Conservation (phyloP, 2,329 filamentous ascomycete species). For the Colletotrichum sp. region DNA sequence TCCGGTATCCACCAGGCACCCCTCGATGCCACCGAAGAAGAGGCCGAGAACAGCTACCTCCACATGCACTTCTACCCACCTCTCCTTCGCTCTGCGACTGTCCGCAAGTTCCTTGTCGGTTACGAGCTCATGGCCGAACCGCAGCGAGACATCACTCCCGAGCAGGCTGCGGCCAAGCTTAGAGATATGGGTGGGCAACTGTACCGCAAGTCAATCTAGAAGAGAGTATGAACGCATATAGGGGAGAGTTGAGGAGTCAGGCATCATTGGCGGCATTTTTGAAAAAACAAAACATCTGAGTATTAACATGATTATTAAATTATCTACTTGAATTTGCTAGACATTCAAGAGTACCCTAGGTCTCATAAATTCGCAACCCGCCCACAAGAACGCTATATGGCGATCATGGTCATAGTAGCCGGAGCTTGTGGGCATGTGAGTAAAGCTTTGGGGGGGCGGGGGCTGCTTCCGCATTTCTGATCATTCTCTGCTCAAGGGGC, state of each 20-base stretch:
- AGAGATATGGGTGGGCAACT: constrained; percentile 79
- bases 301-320: background rate
- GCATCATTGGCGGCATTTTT: background rate
- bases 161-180: constrained; percentile 85
- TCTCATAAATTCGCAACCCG: too few species aligned
- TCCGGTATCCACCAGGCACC: constrained; percentile 97
- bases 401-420: too few species aligned
- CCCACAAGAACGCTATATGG: too few species aligned
- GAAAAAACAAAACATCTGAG: background rate
- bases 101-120: constrained; percentile 94
- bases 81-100: constrained; percentile 87
- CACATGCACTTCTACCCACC: constrained; percentile 99
- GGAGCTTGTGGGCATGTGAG: too few species aligned
- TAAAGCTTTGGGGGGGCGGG: too few species aligned
- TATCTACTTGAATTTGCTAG: background rate
- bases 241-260: background rate
- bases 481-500: background rate
- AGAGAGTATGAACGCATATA: background rate
- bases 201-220: constrained; percentile 71
- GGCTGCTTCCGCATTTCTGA: background rate
- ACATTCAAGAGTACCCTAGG: too few species aligned
- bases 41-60: constrained; percentile 87
- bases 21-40: constrained; percentile 78
- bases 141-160: constrained; percentile 97
- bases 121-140: constrained; percentile 97